Percentiles rank a stretch among this genome's conserved stretches.
These are phyloP conservation scores for Phaeophleospora eucalypticola DNA, from an alignment of 2,329 filamentous ascomycete species.

Conservation along the genomic window DNA sequence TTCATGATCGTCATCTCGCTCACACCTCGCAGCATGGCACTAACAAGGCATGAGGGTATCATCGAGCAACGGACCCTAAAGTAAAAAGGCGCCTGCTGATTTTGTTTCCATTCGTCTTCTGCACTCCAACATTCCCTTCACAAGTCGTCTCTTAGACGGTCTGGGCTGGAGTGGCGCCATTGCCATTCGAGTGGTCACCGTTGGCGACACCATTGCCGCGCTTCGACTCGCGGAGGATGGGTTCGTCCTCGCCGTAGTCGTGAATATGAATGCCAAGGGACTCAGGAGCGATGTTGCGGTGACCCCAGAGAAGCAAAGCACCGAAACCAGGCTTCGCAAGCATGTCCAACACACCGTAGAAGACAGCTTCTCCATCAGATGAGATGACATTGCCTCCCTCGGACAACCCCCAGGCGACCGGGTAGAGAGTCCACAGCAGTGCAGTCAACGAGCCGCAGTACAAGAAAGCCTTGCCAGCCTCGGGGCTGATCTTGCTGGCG, in stretches of 20 bases:
- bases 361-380: constrained; percentile 62
- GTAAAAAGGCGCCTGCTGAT: too few species aligned
- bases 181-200: constrained; percentile 22
- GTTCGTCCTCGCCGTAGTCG: constrained; percentile 44
- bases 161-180: constrained; percentile 3
- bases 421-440: constrained; percentile 62
- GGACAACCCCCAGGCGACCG: constrained; percentile 57
- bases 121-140: too few species aligned
- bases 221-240: constrained; percentile 33
- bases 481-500: constrained; percentile 51
- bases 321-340: constrained; percentile 63
- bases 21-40: too few species aligned
- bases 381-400: constrained; percentile 64
- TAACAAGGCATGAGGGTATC: too few species aligned
- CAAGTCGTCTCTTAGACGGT: neutral
- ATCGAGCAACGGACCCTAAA: too few species aligned
- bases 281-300: constrained; percentile 58
- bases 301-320: constrained; percentile 57
- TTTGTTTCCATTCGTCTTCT: too few species aligned
- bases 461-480: constrained; percentile 53
- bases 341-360: constrained; percentile 65
- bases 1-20: too few species aligned
- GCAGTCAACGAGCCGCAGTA: constrained; percentile 57
- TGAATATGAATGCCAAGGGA: constrained; percentile 52
- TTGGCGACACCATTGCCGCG: constrained; percentile 18